Conservation (phyloP, 352 stramenopile species). For the Chrysophaeum taylorii region DNA sequence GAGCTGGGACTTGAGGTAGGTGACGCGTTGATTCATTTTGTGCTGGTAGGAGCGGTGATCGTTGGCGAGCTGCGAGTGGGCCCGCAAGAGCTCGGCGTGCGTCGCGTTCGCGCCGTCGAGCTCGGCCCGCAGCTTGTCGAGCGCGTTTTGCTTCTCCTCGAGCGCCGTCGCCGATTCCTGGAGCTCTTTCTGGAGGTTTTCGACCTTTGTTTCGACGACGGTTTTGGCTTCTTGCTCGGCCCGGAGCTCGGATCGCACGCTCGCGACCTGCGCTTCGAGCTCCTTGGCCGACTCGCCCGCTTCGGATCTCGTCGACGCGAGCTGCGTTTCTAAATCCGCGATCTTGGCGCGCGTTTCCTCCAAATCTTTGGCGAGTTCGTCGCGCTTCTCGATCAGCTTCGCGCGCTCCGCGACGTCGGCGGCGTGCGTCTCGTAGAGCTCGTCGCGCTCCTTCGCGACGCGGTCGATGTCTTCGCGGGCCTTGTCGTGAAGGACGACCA, state of each 20-base stretch:
- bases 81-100: slow-evolving; percentile 3
- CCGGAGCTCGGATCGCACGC: too few relatives aligned
- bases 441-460: neutral
- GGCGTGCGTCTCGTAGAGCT: neutral
- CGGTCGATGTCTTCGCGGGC: neutral
- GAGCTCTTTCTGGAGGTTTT: too few relatives aligned
- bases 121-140: neutral
- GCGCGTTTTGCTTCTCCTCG: neutral
- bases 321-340: neutral
- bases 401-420: neutral
- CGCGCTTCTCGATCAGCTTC: neutral
- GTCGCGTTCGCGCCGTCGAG: slow-evolving; percentile 2
- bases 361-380: too few relatives aligned
- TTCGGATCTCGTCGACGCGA: neutral
- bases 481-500: neutral
- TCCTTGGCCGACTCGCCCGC: neutral
- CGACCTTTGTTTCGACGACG: too few relatives aligned
- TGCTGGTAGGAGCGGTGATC: neutral
- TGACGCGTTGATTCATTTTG: slow-evolving; percentile 9
- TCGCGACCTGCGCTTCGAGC: neutral
- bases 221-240: too few relatives aligned
- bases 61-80: neutral
- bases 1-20: slow-evolving; percentile 11
- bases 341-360: neutral
- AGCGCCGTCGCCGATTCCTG: too few relatives aligned